Evolutionary conservation across 768 basidiomycete genomes (phyloP).

Genomic region (Cyathus striatus): DNA sequence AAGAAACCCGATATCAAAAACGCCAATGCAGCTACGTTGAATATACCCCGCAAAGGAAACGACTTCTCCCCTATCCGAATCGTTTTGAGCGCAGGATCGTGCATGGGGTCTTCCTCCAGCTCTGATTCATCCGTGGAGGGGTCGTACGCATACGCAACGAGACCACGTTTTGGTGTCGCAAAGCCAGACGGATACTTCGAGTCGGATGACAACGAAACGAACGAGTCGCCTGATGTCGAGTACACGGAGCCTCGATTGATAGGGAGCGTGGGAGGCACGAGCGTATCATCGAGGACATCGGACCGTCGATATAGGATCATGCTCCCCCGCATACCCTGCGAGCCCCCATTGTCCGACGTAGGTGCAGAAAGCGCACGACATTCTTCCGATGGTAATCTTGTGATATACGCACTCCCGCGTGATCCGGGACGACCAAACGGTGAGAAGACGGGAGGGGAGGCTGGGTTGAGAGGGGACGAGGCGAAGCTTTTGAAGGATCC

Average conservation of each 20-base stretch:
- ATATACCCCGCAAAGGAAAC: conserved; percentile 27
- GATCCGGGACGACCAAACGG: conserved; percentile 15
- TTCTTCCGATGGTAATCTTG: conserved; percentile 15
- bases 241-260: conserved; percentile 14
- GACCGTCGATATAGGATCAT: conserved; percentile 31
- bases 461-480: conserved; percentile 11
- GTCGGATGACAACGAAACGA: conserved; percentile 19
- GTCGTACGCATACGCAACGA: conserved; percentile 65
- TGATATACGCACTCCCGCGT: conserved; percentile 8
- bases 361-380: conserved; percentile 9
- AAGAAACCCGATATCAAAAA: conserved; percentile 55
- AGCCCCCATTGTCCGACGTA: neutral
- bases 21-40: conserved; percentile 63
- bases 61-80: conserved; percentile 8
- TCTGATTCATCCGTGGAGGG: conserved; percentile 31
- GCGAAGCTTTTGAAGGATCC: conserved; percentile 6
- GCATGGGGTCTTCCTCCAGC: conserved; percentile 59
- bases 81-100: conserved; percentile 37
- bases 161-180: conserved; percentile 16
- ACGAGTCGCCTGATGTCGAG: conserved; percentile 21
- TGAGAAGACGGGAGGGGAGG: conserved; percentile 7
- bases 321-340: conserved; percentile 13
- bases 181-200: conserved; percentile 23
- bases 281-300: neutral
- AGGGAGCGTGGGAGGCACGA: conserved; percentile 2